Conservation (phyloP, 176 grass and related monocot genomes). For the Phragmites australis region DNA sequence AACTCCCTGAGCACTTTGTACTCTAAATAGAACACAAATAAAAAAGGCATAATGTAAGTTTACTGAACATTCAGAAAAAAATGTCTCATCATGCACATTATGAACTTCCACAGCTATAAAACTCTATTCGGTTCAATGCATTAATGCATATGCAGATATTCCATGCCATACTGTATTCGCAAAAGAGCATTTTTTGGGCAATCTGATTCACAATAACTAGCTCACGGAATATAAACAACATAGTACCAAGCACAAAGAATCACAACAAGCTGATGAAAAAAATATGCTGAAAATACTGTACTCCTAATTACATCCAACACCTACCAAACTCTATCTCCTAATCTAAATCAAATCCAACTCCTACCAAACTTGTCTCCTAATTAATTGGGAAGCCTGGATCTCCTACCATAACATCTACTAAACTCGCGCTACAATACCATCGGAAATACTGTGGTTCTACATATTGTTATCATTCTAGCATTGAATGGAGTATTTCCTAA, state of each 20-base stretch:
- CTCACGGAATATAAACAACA: background rate
- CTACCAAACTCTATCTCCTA: too few species aligned
- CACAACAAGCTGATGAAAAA: background rate
- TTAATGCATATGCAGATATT: background rate
- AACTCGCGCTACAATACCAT: too few species aligned
- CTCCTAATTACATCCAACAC: too few species aligned
- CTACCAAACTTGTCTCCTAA: too few species aligned
- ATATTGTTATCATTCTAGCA: too few species aligned
- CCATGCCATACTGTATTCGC: conserved; percentile 8
- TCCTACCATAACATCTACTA: too few species aligned
- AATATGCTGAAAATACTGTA: background rate
- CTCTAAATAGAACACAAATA: conserved; percentile 56
- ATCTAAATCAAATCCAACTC: too few species aligned
- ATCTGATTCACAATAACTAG: background rate
- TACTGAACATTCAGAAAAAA: conserved; percentile 11
- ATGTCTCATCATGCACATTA: conserved; percentile 16
- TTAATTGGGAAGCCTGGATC: too few species aligned
- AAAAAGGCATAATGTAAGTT: conserved; percentile 35
- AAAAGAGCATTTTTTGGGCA: background rate
- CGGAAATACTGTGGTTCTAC: too few species aligned
- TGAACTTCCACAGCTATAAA: background rate
- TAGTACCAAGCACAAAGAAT: conserved; percentile 27
- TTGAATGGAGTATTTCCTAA: too few species aligned
- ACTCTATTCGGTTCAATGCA: background rate
- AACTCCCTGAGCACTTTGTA: conserved; percentile 51